Evolutionary conservation across 1,139 yeast genomes (phyloP).

Genomic region (Eremothecium sinecaudum): DNA sequence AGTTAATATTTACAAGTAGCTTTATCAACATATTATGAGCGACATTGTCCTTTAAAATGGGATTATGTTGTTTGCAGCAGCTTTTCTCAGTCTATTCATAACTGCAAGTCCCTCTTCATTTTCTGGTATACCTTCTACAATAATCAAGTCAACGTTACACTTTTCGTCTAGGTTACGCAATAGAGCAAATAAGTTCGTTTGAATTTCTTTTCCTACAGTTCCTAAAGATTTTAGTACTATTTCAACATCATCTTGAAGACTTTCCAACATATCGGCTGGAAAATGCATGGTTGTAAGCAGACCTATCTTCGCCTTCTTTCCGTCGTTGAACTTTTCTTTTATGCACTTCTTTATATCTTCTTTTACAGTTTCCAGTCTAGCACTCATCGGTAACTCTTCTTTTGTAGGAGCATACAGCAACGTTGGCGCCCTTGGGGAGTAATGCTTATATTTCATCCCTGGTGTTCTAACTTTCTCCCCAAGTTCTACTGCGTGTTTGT

Average conservation of each 20-base stretch:
- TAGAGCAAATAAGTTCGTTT: slow-evolving; percentile 60
- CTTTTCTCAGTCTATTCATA: slow-evolving; percentile 83
- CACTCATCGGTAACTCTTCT: slow-evolving; percentile 6
- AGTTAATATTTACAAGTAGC: neutral
- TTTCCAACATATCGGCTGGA: slow-evolving; percentile 3
- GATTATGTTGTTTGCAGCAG: slow-evolving; percentile 50
- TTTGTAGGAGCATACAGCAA: slow-evolving; percentile 44
- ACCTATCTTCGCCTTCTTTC: slow-evolving; percentile 23
- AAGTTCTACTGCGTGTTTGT: slow-evolving; percentile 50
- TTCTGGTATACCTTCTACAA: slow-evolving; percentile 65
- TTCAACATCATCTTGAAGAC: slow-evolving; percentile 13
- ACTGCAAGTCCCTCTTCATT: slow-evolving; percentile 80
- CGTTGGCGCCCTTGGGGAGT: slow-evolving; percentile 83
- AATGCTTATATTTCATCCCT: slow-evolving; percentile 95
- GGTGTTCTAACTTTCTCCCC: slow-evolving; percentile 81
- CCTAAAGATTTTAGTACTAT: slow-evolving; percentile 46
- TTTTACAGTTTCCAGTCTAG: slow-evolving; percentile 10
- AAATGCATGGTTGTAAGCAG: slow-evolving; percentile 26
- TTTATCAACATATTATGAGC: neutral
- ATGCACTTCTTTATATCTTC: slow-evolving; percentile 11
- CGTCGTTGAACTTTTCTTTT: slow-evolving; percentile 4
- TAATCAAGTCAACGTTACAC: slow-evolving; percentile 47
- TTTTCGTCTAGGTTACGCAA: slow-evolving; percentile 66
- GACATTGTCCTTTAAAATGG: slow-evolving; percentile 10
- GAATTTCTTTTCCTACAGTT: slow-evolving; percentile 48